A percentile compares a stretch with the other conserved stretches of the same genome.
Conservation (phyloP, 2,329 filamentous ascomycete species). For the Fusarium hainanense region DNA sequence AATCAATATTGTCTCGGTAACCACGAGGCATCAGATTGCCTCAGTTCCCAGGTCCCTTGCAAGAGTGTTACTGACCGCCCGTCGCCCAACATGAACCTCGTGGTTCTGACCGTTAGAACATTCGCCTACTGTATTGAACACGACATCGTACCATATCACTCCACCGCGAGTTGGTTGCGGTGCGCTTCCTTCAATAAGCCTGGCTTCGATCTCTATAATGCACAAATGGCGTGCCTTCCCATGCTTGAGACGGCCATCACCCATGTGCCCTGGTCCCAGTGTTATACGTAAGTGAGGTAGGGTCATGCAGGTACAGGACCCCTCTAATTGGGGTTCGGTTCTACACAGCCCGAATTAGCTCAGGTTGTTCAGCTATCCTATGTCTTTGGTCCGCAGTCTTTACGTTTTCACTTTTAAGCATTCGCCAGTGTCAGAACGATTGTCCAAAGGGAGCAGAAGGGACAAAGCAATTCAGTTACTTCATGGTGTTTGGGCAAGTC, state of each 20-base stretch:
- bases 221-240: conserved; percentile 41
- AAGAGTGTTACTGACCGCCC: conserved; percentile 20
- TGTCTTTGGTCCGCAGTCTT: background rate
- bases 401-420: background rate
- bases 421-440: background rate
- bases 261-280: conserved; percentile 37
- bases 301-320: conserved; percentile 40
- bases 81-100: conserved; percentile 11
- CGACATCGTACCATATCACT: background rate
- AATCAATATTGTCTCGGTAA: conserved; percentile 7
- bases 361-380: background rate
- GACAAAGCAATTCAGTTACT: background rate
- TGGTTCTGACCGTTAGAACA: conserved; percentile 4
- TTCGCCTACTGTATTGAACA: conserved; percentile 2
- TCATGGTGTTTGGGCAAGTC: background rate
- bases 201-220: conserved; percentile 24
- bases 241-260: conserved; percentile 36
- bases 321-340: conserved; percentile 9
- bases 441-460: background rate
- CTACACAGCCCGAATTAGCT: background rate
- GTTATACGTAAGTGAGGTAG: conserved; percentile 18
- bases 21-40: background rate
- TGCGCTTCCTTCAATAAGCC: background rate
- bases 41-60: background rate
- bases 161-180: conserved; percentile 1